Evolutionary conservation across 2,329 filamentous ascomycete genomes (phyloP).

Genomic region (Sphaerulina vaccinii): DNA sequence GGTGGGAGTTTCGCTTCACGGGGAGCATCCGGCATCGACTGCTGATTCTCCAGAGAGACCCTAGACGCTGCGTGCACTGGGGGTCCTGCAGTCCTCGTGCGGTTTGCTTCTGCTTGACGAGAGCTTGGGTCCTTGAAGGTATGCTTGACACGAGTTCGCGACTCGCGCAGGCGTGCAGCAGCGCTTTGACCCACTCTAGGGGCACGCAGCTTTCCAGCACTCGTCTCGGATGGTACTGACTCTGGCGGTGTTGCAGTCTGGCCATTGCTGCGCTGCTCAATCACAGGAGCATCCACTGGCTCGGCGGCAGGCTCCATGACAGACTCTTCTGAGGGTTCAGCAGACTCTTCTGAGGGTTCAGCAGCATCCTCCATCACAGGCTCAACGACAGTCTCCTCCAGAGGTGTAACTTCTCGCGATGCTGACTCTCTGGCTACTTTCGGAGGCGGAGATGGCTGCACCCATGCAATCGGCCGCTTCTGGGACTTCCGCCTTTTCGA

Average conservation of each 20-base stretch:
- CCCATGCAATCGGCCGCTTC: background rate
- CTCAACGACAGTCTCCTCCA: background rate
- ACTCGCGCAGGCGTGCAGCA: constrained; percentile 5
- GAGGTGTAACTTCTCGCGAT: no score
- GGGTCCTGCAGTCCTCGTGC: background rate
- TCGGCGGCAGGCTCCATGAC: background rate
- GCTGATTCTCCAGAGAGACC: no score
- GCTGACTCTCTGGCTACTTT: background rate
- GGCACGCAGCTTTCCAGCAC: constrained; percentile 8
- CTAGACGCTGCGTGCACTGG: no score
- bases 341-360: no score
- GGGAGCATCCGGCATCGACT: no score
- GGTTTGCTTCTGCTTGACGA: background rate
- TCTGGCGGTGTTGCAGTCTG: constrained; percentile 3
- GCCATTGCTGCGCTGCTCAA: background rate
- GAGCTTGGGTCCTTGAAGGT: background rate
- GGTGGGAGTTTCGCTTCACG: no score
- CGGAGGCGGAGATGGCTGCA: background rate
- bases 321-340: background rate
- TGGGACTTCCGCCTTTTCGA: background rate
- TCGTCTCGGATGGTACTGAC: background rate
- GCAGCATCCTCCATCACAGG: background rate
- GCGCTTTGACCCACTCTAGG: background rate
- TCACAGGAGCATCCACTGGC: background rate
- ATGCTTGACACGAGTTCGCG: background rate